These are phyloP conservation scores for Lecanicillium sp. DNA, from an alignment of 2,329 filamentous ascomycete species.

Conservation along the genomic window DNA sequence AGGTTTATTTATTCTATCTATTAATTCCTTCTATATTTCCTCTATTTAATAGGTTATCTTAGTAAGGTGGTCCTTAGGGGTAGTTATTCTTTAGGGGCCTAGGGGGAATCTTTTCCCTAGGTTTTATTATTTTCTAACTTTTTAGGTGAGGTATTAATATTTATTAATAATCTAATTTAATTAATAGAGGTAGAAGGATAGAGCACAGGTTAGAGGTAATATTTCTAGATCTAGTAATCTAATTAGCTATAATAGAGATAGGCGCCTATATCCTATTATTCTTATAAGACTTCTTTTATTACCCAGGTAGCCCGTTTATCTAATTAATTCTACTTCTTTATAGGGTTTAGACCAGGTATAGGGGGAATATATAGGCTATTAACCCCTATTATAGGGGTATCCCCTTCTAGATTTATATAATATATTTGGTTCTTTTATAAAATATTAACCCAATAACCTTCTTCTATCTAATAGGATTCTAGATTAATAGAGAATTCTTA, in stretches of 20 bases:
- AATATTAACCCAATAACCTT: background rate
- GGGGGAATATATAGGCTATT: background rate
- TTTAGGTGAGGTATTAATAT: no score
- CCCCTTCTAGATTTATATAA: background rate
- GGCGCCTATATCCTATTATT: no score
- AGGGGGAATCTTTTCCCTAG: background rate
- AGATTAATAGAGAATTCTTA: background rate
- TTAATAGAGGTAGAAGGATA: no score
- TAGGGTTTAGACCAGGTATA: no score
- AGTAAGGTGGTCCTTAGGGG: background rate
- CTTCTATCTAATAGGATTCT: background rate
- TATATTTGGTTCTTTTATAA: background rate
- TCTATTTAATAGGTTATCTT: background rate
- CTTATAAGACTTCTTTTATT: background rate
- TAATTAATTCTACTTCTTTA: no score
- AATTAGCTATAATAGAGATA: no score
- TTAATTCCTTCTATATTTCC: background rate
- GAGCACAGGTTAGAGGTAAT: no score
- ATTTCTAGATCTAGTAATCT: no score
- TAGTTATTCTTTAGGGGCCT: background rate
- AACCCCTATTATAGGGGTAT: background rate
- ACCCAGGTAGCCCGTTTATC: background rate
- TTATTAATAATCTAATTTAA: no score
- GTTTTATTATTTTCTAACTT: background rate
- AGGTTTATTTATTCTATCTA: background rate